Conservation (phyloP, 257 asterid genomes). For the Sherardia arvensis region DNA sequence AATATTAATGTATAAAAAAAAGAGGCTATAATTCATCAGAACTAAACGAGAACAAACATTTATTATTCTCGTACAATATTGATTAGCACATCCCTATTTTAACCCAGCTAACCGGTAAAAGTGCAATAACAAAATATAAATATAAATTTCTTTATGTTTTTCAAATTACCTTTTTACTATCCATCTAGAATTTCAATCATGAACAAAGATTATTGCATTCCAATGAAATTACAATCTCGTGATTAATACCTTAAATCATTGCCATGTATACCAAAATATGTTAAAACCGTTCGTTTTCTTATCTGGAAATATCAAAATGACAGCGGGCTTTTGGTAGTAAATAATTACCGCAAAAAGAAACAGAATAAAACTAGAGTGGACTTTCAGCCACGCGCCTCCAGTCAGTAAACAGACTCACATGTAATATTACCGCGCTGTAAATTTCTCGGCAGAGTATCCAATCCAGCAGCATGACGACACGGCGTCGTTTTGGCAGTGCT, state of each 20-base stretch:
- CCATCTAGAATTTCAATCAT: neutral
- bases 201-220: neutral
- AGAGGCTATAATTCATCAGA: too few species aligned
- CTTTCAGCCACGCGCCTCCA: slow-evolving; percentile 6
- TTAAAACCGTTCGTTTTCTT: neutral
- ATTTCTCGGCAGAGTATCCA: neutral
- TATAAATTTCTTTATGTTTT: too few species aligned
- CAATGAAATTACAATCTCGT: neutral
- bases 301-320: neutral
- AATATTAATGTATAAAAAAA: too few species aligned
- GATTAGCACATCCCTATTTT: too few species aligned
- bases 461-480: neutral
- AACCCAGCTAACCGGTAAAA: too few species aligned
- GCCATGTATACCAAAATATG: neutral
- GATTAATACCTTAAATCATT: too few species aligned
- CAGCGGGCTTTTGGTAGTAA: neutral
- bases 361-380: neutral
- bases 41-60: too few species aligned
- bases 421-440: slow-evolving; percentile 11
- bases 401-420: slow-evolving; percentile 3
- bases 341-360: neutral
- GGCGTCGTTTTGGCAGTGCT: neutral
- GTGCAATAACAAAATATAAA: too few species aligned
- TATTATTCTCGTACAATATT: too few species aligned
- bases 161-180: too few species aligned